phyloP scores from a whole-genome alignment of 2,329 filamentous ascomycete genomes.

The Albophoma yamanashiensis region DNA sequence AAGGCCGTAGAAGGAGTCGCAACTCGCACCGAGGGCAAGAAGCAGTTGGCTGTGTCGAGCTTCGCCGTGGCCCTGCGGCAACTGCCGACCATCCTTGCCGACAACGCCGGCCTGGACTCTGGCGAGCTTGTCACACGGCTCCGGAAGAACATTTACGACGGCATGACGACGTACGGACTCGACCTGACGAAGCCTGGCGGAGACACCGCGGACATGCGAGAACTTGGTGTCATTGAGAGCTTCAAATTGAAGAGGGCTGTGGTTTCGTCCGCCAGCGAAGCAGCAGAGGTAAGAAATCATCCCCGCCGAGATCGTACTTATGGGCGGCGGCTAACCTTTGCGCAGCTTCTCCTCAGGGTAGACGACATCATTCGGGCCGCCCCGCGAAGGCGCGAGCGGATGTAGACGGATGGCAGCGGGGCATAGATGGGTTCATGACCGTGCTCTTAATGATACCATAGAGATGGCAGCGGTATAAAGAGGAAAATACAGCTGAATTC shows the following conservation, averaged over 20 bases:
- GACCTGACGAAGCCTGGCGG: conserved; percentile 85
- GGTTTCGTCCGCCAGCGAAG: conserved; percentile 90
- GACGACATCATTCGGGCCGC: conserved; percentile 97
- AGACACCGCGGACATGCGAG: conserved; percentile 90
- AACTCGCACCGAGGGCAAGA: conserved; percentile 92
- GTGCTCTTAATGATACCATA: background rate
- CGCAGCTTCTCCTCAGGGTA: conserved; percentile 78
- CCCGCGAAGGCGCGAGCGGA: conserved; percentile 46
- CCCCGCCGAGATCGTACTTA: background rate
- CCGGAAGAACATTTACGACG: conserved; percentile 89
- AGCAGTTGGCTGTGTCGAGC: conserved; percentile 82
- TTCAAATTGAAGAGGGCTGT: conserved; percentile 99
- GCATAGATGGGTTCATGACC: background rate
- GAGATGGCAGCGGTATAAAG: background rate
- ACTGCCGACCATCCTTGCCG: conserved; percentile 89
- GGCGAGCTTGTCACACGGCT: conserved; percentile 87
- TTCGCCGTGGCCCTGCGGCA: conserved; percentile 87
- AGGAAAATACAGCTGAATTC: background rate
- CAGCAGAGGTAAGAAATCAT: conserved; percentile 66
- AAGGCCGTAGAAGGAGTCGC: conserved; percentile 93
- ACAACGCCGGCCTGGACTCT: conserved; percentile 94
- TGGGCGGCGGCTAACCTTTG: background rate
- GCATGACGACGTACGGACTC: conserved; percentile 82
- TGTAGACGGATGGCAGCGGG: conserved; percentile 14
- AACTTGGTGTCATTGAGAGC: conserved; percentile 90